Conservation (phyloP, 164 flowering plant genomes). For the Vitis labrusca region DNA sequence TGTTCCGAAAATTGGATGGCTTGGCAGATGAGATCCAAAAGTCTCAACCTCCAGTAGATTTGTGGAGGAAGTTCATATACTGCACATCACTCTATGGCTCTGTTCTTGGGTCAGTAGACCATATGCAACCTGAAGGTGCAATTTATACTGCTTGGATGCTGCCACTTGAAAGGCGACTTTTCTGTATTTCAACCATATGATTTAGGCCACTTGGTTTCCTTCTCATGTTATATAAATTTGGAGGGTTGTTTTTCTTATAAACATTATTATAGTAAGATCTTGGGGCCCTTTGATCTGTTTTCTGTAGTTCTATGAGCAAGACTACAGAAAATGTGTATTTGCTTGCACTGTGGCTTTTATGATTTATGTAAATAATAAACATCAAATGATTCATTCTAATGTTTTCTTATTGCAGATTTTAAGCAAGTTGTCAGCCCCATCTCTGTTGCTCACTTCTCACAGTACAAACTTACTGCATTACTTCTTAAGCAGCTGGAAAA, state of each 20-base stretch:
- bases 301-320: too few relatives aligned
- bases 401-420: constrained; percentile 59
- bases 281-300: too few relatives aligned
- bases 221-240: too few relatives aligned
- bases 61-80: constrained; percentile 91
- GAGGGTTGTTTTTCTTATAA: neutral
- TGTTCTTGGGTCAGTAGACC: constrained; percentile 84
- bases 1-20: constrained; percentile 83
- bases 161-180: too few relatives aligned
- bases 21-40: constrained; percentile 73
- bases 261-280: neutral
- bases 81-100: constrained; percentile 86
- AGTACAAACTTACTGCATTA: constrained; percentile 65
- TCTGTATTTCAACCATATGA: too few relatives aligned
- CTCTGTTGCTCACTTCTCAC: constrained; percentile 95
- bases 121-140: constrained; percentile 91
- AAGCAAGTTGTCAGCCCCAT: constrained; percentile 75
- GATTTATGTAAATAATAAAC: neutral
- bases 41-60: constrained; percentile 80
- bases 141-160: neutral
- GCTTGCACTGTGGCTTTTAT: neutral
- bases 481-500: constrained; percentile 61
- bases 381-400: constrained; percentile 2
- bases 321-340: too few relatives aligned
- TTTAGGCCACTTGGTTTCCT: too few relatives aligned